Base-by-base conservation (phyloP, 73 alveolate genomes). In the Effrenium voratum region DNA sequence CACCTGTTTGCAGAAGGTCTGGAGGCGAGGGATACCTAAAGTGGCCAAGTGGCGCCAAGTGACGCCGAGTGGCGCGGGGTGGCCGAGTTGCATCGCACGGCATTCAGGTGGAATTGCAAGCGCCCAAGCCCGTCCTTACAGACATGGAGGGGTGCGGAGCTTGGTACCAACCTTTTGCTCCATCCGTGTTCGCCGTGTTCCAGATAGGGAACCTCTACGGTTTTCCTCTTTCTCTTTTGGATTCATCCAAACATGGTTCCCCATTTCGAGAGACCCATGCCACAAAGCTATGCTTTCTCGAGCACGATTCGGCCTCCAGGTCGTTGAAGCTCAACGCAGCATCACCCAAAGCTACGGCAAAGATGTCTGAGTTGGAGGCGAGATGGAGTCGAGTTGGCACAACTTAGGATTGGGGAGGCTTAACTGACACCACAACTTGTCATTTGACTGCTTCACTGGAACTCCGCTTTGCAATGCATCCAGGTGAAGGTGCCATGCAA, bases 71-170 rank as follows among this genome's bases (percentile, higher is more conserved):
- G 41, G n/a, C n/a, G n/a, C n/a, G n/a, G n/a, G n/a, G n/a, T n/a
- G n/a, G n/a, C n/a, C n/a, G n/a, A n/a, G n/a, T n/a, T n/a, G n/a
- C n/a, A n/a, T n/a, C n/a, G n/a, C n/a, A 19, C 43, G 60, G 13
- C 13, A 2, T 45, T 28, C 36, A 90, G 97, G 97, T 90, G 87
- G 97, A 90, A 87, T 75, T 90, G 80, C 88, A 90, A 40, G 97
- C 83, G 75, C 97, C 97, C 15, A 90, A 90, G 87, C 88, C 97
- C 30, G 97, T 90, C 80, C 76, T 90, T 4, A 90, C 97, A 0
- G 97, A 90, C 57, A 90, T 90, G 97, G 97, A 90, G 32, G 97
- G 97, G 97, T 16, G 66, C 24, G 68, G 87, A 12, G 30, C 97
- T 57, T 43, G 45, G 86, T 40, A 34, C 22, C 24, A 24, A 26